Conservation (phyloP, 2,329 filamentous ascomycete species). For the Didymellaceae sp. region DNA sequence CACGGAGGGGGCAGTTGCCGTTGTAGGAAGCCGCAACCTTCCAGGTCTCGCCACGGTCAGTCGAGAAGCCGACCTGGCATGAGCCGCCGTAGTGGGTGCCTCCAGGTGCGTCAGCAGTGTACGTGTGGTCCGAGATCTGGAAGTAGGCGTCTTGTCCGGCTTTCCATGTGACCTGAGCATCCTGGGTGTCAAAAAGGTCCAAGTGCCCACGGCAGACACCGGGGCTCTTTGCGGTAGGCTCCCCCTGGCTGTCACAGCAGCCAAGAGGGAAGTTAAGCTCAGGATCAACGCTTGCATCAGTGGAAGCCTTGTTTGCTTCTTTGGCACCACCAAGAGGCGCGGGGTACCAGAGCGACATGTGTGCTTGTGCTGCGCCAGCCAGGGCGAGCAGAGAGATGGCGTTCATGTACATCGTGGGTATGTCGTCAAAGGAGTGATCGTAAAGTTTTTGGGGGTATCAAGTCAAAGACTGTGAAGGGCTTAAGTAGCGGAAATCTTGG, state of each 20-base stretch:
- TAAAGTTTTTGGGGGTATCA: constrained; percentile 17
- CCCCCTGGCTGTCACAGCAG: constrained; percentile 52
- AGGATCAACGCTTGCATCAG: constrained; percentile 19
- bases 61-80: constrained; percentile 56
- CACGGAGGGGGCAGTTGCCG: constrained; percentile 55
- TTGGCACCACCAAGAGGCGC: constrained; percentile 53
- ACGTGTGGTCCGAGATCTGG: constrained; percentile 44
- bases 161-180: constrained; percentile 53
- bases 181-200: constrained; percentile 51
- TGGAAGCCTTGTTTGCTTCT: constrained; percentile 49
- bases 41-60: constrained; percentile 54
- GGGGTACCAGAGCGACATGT: constrained; percentile 55
- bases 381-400: constrained; percentile 38
- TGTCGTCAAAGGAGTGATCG: constrained; percentile 15
- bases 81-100: constrained; percentile 56
- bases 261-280: constrained; percentile 55
- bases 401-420: constrained; percentile 34
- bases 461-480: constrained; percentile 11
- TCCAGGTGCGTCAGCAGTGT: constrained; percentile 33
- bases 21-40: constrained; percentile 55
- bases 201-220: constrained; percentile 55
- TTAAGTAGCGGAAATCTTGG: constrained; percentile 20
- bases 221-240: constrained; percentile 35
- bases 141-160: constrained; percentile 53
- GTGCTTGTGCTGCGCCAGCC: constrained; percentile 39